Evolutionary conservation across 2,329 filamentous ascomycete species (phyloP), one percentile per base, ranked within the genome.

Genomic region (Ceratocystis alfenasii): DNA sequence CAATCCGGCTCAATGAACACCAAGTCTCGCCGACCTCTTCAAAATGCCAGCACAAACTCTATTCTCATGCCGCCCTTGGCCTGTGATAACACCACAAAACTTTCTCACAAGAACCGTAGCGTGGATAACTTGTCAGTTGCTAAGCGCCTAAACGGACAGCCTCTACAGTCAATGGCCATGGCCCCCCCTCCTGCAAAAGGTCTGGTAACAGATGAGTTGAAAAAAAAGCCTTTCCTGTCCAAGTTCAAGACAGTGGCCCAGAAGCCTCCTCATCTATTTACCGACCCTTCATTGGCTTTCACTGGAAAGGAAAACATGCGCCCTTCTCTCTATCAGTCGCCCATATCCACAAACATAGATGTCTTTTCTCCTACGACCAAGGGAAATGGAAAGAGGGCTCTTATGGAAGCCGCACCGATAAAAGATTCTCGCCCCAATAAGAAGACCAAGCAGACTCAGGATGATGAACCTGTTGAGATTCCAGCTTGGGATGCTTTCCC

Each of bases 401-500:
- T 92, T 55, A 81, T 88, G 74, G 90, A 95, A 64, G 83, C 88
- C 3, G 84, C 87, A 3, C 85, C 87, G 0, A 84, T 89, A 70
- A 86, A 86, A 71, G 88, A 93, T 71, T 80, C 79, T 22, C 78
- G 87, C 69, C 77, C 82, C 0, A 73, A 75, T 61, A 95, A 95
- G 78, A 90, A 87, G 76, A 75, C 78, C 60, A 90, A 86, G 73
- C 72, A 87, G 41, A 82, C 85, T 46, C 61, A 66, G 1, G 67
- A 68, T 6, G 60, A 65, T 1, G 53, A 65, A 22, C 33, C 30
- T n/a, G 46, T 66, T 8, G 60, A 68, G 46, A 64, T 69, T 3
- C 89, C 90, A 3, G 80, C 87, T 61, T 86, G 87, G 62, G 83
- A 88, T 69, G 87, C 90, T n/a, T 94, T 96, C 78, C 89, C 91